phyloP scores from a whole-genome alignment of 2,329 filamentous ascomycete species.

The Curvularia sp. region DNA sequence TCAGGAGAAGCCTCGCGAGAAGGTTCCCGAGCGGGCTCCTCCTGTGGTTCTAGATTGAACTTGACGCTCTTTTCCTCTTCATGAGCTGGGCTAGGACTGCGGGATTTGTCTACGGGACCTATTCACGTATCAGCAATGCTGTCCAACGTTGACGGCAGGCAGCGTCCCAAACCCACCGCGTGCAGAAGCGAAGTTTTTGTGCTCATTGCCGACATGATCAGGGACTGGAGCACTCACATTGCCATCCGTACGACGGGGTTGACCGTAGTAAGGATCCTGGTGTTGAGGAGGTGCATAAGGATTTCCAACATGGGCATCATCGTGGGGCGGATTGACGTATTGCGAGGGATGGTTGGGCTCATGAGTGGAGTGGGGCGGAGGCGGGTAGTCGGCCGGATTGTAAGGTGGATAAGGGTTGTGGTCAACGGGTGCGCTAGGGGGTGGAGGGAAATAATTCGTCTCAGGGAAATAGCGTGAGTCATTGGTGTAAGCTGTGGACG shows the following conservation, averaged over 20 bases:
- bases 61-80: conserved; percentile 47
- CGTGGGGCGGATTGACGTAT: conserved; percentile 41
- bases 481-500: conserved; percentile 44
- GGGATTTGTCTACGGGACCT: conserved; percentile 38
- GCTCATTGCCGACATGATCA: conserved; percentile 38
- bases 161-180: conserved; percentile 48
- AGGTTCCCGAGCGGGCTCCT: conserved; percentile 29
- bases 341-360: conserved; percentile 40
- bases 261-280: conserved; percentile 43
- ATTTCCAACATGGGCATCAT: conserved; percentile 41
- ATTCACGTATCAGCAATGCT: conserved; percentile 11
- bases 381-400: conserved; percentile 56
- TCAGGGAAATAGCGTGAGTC: conserved; percentile 55
- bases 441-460: conserved; percentile 60
- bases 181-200: conserved; percentile 29
- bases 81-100: conserved; percentile 25
- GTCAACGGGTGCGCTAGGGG: conserved; percentile 47
- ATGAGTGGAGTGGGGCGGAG: conserved; percentile 33
- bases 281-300: conserved; percentile 38
- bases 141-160: conserved; percentile 29
- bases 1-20: conserved; percentile 27
- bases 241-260: conserved; percentile 50
- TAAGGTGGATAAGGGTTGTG: conserved; percentile 43
- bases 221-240: conserved; percentile 59
- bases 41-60: conserved; percentile 48